Evolutionary conservation across 2,329 filamentous ascomycete genomes (phyloP).

Genomic region (Alternaria panax): DNA sequence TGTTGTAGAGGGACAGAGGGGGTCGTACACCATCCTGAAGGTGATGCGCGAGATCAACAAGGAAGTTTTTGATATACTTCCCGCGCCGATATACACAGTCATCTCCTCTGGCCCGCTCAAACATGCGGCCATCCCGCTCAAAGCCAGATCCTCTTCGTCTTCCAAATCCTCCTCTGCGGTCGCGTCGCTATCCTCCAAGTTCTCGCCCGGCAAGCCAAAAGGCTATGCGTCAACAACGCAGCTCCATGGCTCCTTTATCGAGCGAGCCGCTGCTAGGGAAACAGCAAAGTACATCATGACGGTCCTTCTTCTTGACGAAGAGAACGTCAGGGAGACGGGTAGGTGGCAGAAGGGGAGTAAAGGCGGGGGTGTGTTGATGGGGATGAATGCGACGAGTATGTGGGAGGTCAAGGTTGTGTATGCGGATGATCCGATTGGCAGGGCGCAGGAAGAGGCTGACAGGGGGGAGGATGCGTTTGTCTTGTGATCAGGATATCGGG

Average conservation of each 20-base stretch:
- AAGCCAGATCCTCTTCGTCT: background rate
- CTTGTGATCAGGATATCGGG: background rate
- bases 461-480: background rate
- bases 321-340: conserved; percentile 12
- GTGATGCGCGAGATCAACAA: conserved; percentile 21
- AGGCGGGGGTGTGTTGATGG: conserved; percentile 25
- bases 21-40: conserved; percentile 19
- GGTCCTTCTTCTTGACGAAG: conserved; percentile 12
- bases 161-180: background rate
- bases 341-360: conserved; percentile 17
- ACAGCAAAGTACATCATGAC: conserved; percentile 23
- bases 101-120: conserved; percentile 24
- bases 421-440: conserved; percentile 24
- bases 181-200: background rate
- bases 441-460: conserved; percentile 19
- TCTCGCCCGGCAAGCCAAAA: background rate
- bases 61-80: conserved; percentile 13
- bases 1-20: conserved; percentile 27
- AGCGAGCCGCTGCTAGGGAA: conserved; percentile 11
- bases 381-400: conserved; percentile 15
- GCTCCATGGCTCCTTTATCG: conserved; percentile 15
- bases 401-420: conserved; percentile 34
- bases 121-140: background rate
- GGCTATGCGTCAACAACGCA: conserved; percentile 11
- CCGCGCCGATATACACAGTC: conserved; percentile 28